Percentiles rank a stretch among this genome's conserved stretches.
phyloP scores from a whole-genome alignment of 1,284 basidiomycete species.

The Cryptococcus neoformans region DNA sequence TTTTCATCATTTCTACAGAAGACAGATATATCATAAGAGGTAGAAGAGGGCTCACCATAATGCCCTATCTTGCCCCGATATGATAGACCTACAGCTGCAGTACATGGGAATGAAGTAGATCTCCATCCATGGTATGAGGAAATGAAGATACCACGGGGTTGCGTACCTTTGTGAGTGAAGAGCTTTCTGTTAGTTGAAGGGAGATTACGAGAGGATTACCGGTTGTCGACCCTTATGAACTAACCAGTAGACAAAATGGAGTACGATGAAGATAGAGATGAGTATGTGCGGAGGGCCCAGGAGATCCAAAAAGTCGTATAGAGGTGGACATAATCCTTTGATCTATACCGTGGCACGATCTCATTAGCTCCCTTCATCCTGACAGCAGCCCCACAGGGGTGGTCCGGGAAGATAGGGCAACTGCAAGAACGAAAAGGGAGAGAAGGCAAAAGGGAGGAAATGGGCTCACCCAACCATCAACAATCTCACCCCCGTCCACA shows the following conservation, averaged over 20 bases:
- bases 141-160: conserved; percentile 30
- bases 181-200: no score
- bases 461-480: conserved; percentile 21
- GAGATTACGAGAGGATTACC: background rate
- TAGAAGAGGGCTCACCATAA: conserved; percentile 19
- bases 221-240: background rate
- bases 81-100: conserved; percentile 20
- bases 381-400: background rate
- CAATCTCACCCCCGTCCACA: conserved; percentile 8
- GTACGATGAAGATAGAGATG: conserved; percentile 15
- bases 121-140: conserved; percentile 21
- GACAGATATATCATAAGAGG: background rate
- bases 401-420: no score
- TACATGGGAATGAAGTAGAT: conserved; percentile 25
- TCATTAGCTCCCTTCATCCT: background rate
- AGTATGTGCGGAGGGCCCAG: conserved; percentile 25
- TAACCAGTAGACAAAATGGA: conserved; percentile 29
- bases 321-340: conserved; percentile 20
- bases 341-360: conserved; percentile 13
- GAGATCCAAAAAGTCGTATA: conserved; percentile 25
- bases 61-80: conserved; percentile 10
- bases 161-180: conserved; percentile 12
- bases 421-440: no score
- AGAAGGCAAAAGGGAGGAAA: no score
- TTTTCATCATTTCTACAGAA: no score